These are phyloP conservation scores for Limtongia smithiae DNA, from an alignment of 805 yeast species.

Conservation along the genomic window DNA sequence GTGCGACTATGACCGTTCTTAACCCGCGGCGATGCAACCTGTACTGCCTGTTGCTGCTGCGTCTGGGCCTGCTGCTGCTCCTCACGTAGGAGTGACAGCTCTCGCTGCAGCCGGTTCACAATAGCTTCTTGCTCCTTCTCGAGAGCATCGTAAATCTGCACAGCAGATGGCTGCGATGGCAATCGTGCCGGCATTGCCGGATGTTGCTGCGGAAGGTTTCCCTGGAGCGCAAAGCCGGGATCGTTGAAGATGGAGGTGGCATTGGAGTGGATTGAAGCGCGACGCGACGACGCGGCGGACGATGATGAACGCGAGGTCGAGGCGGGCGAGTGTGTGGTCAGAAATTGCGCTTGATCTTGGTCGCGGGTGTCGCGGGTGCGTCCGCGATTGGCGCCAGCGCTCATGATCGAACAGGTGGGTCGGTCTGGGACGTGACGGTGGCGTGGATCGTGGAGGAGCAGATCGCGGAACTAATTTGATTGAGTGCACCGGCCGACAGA, in stretches of 20 bases:
- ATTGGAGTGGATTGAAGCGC: conserved; percentile 14
- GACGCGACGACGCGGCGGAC: conserved; percentile 19
- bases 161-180: conserved; percentile 23
- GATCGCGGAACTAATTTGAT: too few relatives aligned
- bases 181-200: conserved; percentile 17
- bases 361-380: neutral
- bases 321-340: conserved; percentile 3
- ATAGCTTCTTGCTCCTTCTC: conserved; percentile 76
- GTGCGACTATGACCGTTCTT: conserved; percentile 27
- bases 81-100: conserved; percentile 51
- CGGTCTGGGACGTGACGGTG: too few relatives aligned
- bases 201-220: neutral
- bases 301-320: conserved; percentile 13
- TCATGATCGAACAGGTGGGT: too few relatives aligned
- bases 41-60: conserved; percentile 10
- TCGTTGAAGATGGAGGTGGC: conserved; percentile 14
- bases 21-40: conserved; percentile 13
- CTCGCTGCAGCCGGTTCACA: conserved; percentile 62
- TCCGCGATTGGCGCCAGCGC: neutral
- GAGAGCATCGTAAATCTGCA: conserved; percentile 42
- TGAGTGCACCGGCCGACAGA: too few relatives aligned
- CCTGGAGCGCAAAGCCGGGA: neutral
- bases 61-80: conserved; percentile 42
- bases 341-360: too few relatives aligned
- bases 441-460: too few relatives aligned